These are phyloP conservation scores for Aegilops sharonensis DNA, from an alignment of 176 grass and related monocot genomes.

Conservation along the genomic window DNA sequence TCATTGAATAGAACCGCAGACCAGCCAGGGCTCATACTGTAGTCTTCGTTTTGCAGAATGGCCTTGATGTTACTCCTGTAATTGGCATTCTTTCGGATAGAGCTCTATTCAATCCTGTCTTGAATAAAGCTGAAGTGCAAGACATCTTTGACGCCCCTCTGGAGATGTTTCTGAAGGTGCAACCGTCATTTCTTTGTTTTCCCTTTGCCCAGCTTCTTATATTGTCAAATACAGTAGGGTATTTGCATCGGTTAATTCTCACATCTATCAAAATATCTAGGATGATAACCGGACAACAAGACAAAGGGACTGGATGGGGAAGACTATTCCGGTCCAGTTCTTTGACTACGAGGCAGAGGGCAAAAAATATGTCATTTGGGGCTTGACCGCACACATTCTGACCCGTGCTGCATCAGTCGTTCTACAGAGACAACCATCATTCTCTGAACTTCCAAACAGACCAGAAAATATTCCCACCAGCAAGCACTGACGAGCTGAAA, in stretches of 20 bases:
- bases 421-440: slow-evolving; percentile 65
- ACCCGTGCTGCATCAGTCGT: slow-evolving; percentile 75
- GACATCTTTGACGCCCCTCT: slow-evolving; percentile 88
- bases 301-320: slow-evolving; percentile 61
- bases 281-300: slow-evolving; percentile 63
- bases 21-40: slow-evolving; percentile 6
- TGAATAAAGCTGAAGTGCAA: slow-evolving; percentile 82
- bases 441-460: slow-evolving; percentile 41
- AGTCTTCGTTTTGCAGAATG: slow-evolving; percentile 60
- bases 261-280: slow-evolving; percentile 25
- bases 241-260: not conserved
- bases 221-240: not conserved
- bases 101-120: slow-evolving; percentile 55
- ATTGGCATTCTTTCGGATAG: slow-evolving; percentile 67
- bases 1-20: slow-evolving; percentile 2
- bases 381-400: slow-evolving; percentile 78
- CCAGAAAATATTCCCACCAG: not conserved
- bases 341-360: slow-evolving; percentile 57
- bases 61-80: slow-evolving; percentile 73
- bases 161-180: slow-evolving; percentile 96
- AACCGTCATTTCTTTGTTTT: not conserved
- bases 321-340: slow-evolving; percentile 61
- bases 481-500: not conserved
- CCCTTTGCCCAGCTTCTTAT: not conserved
- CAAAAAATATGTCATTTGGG: slow-evolving; percentile 85